Conservation (phyloP, 257 asterid species). For the Ballota nigra region DNA sequence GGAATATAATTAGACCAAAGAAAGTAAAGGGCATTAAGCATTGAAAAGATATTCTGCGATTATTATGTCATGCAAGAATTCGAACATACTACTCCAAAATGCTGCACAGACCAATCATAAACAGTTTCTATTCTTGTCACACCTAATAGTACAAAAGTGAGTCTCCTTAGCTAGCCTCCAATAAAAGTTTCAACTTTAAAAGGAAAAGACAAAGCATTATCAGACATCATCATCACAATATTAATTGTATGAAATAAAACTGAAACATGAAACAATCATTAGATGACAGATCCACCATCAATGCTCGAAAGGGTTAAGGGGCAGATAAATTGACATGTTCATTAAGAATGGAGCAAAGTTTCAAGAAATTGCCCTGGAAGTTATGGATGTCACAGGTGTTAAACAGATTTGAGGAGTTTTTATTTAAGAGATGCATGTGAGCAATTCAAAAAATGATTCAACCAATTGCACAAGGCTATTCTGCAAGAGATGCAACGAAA, state of each 20-base stretch:
- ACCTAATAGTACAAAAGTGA: background rate
- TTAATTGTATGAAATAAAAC: background rate
- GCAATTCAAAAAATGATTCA: background rate
- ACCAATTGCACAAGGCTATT: background rate
- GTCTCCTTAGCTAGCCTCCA: background rate
- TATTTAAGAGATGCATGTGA: no score
- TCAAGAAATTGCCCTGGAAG: background rate
- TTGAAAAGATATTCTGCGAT: background rate
- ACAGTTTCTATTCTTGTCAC: background rate
- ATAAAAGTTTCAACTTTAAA: background rate
- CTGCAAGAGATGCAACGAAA: background rate
- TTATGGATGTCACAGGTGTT: no score
- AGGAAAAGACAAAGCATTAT: background rate
- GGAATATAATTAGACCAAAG: background rate
- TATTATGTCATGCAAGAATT: background rate
- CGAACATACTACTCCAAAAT: constrained; percentile 7
- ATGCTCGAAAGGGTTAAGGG: background rate
- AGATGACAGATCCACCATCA: background rate
- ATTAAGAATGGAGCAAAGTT: background rate
- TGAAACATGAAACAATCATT: background rate
- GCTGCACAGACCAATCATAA: background rate
- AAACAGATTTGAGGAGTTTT: no score
- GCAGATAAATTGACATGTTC: background rate
- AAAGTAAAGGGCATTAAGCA: background rate
- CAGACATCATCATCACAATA: background rate